phyloP scores from a whole-genome alignment of 139 green algal genomes.

The Pycnococcus provasolii region DNA sequence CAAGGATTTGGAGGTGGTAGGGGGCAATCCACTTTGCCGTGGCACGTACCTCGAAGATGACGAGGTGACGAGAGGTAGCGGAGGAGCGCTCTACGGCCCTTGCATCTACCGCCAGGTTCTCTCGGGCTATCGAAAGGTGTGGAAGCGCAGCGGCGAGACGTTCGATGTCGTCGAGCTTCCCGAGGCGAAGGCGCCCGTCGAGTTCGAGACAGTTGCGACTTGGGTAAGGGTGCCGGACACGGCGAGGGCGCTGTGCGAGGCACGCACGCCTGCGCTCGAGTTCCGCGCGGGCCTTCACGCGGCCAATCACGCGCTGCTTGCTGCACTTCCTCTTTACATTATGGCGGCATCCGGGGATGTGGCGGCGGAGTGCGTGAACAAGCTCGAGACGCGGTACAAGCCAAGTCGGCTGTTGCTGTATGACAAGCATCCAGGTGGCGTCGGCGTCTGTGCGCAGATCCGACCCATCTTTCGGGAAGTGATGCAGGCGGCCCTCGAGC shows the following conservation, averaged over 20 bases:
- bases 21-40: too few relatives aligned
- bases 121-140: too few relatives aligned
- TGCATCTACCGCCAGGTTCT: too few relatives aligned
- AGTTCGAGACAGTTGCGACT: slow-evolving; percentile 65
- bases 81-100: slow-evolving; percentile 3
- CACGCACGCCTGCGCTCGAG: slow-evolving; percentile 27
- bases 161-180: slow-evolving; percentile 86
- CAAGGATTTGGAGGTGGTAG: too few relatives aligned
- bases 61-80: neutral
- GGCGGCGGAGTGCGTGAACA: slow-evolving; percentile 64
- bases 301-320: slow-evolving; percentile 75
- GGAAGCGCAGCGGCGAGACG: slow-evolving; percentile 4
- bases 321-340: slow-evolving; percentile 71
- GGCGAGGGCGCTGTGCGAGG: slow-evolving; percentile 30
- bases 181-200: slow-evolving; percentile 55
- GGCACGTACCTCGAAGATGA: too few relatives aligned
- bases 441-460: slow-evolving; percentile 60
- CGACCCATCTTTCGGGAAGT: slow-evolving; percentile 54
- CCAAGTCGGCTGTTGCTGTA: slow-evolving; percentile 82
- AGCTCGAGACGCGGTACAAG: slow-evolving; percentile 57
- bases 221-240: slow-evolving; percentile 65
- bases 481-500: slow-evolving; percentile 50
- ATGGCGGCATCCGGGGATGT: slow-evolving; percentile 52
- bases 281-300: slow-evolving; percentile 74
- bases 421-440: slow-evolving; percentile 75